Conservation (phyloP, 1,139 yeast species). For the Blastobotrys serpentis region DNA sequence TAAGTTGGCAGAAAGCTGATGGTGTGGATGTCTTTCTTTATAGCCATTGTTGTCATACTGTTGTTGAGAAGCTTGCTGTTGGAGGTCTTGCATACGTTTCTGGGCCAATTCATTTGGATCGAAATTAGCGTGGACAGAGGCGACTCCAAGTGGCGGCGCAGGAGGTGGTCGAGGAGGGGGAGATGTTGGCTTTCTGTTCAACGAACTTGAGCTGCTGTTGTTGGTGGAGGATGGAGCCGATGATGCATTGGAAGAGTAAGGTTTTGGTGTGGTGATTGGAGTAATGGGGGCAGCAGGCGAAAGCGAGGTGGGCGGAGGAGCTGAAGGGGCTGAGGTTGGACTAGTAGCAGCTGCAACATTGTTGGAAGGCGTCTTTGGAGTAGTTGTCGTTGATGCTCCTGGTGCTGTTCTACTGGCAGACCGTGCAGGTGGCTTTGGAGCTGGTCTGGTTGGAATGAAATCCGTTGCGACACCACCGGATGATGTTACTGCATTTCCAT, state of each 20-base stretch:
- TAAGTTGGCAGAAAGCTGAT: conserved; percentile 16
- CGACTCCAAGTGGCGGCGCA: conserved; percentile 43
- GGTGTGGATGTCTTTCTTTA: conserved; percentile 19
- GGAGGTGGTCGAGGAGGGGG: conserved; percentile 45
- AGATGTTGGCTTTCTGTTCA: conserved; percentile 22
- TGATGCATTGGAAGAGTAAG: conserved; percentile 1
- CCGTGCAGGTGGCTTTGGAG: conserved; percentile 31
- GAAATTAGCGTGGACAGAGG: conserved; percentile 35
- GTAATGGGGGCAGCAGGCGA: conserved; percentile 14
- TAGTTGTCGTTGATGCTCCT: too few relatives aligned
- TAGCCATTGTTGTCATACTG: conserved; percentile 19
- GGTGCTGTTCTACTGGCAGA: conserved; percentile 13
- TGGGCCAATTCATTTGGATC: conserved; percentile 15
- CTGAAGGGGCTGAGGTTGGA: conserved; percentile 1
- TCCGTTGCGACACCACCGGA: conserved; percentile 10
- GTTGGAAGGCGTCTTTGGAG: conserved; percentile 8
- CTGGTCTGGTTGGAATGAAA: conserved; percentile 32
- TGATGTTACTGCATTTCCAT: conserved; percentile 15
- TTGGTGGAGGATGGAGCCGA: conserved; percentile 8
- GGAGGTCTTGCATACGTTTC: conserved; percentile 24
- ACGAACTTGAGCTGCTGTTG: conserved; percentile 5
- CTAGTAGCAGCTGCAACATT: background rate
- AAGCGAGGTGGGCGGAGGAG: conserved; percentile 17
- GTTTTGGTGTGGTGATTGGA: conserved; percentile 10
- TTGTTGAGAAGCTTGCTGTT: conserved; percentile 27